Percentiles rank a stretch among this genome's conserved stretches.
Evolutionary conservation across 169 alveolate species (phyloP).

Genomic region (Plasmodium blacklocki): DNA sequence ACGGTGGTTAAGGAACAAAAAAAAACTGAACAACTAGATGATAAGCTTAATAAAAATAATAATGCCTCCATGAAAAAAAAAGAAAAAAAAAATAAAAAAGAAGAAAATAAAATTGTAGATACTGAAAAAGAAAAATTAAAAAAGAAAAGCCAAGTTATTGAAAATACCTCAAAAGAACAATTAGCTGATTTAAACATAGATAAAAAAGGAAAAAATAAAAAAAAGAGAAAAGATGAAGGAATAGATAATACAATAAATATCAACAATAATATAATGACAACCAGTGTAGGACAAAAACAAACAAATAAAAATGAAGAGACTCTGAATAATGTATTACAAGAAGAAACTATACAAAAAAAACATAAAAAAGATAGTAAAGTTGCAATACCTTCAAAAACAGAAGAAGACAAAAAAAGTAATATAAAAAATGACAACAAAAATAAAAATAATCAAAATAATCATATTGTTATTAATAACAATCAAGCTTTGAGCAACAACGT

Average conservation of each 20-base stretch:
- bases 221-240: not conserved
- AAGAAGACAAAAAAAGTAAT: not conserved
- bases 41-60: not conserved
- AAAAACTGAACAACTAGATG: not conserved
- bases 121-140: conserved; percentile 1
- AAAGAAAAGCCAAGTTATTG: not conserved
- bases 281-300: too few species aligned
- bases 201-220: not conserved
- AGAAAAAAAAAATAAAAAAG: not conserved
- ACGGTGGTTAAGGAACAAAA: not conserved
- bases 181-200: not conserved
- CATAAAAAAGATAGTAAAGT: conserved; percentile 21
- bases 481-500: too few species aligned
- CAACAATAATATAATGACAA: too few species aligned
- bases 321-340: not conserved
- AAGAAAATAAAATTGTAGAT: not conserved
- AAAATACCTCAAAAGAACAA: not conserved
- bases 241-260: not conserved
- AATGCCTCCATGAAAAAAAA: not conserved
- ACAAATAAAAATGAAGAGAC: not conserved
- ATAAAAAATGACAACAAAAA: conserved; percentile 1
- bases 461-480: too few species aligned
- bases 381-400: not conserved
- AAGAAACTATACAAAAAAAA: not conserved
- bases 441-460: too few species aligned